Conservation (phyloP, 345 rosid species). For the Punica granatum region DNA sequence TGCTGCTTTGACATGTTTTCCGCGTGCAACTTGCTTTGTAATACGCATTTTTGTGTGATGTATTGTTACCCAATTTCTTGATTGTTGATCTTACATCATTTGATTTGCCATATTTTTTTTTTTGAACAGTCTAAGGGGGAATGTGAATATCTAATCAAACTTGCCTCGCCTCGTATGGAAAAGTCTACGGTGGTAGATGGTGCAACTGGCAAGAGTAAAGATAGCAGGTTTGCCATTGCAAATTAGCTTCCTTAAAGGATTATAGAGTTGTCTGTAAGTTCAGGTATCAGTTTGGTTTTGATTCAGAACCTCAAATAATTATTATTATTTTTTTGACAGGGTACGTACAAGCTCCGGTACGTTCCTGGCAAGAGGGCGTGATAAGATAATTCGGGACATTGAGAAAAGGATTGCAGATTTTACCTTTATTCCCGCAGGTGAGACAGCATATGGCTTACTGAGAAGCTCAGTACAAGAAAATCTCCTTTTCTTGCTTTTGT, state of each 20-base stretch:
- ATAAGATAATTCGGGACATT: slow-evolving; percentile 60
- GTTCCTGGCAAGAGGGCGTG: slow-evolving; percentile 71
- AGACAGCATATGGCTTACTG: not conserved
- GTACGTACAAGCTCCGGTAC: slow-evolving; percentile 95
- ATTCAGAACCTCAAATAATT: not conserved
- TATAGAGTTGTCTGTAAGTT: not conserved
- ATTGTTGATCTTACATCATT: not conserved
- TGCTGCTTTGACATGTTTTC: not conserved
- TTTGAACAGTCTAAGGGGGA: slow-evolving; percentile 64
- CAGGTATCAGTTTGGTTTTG: not conserved
- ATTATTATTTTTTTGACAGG: slow-evolving; percentile 34
- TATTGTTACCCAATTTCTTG: not conserved
- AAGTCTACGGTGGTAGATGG: slow-evolving; percentile 88
- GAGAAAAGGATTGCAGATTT: slow-evolving; percentile 91
- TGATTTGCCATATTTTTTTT: not conserved
- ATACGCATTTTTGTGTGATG: not conserved
- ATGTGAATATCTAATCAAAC: slow-evolving; percentile 70
- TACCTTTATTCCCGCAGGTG: slow-evolving; percentile 86
- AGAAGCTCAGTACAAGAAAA: not conserved
- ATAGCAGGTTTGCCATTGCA: slow-evolving; percentile 54
- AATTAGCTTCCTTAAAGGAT: not conserved
- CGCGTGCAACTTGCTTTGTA: not conserved
- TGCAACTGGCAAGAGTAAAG: slow-evolving; percentile 83
- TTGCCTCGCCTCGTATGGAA: slow-evolving; percentile 78
- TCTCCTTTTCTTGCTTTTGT: not conserved